Base-by-base conservation (phyloP, 192 early-diverging fungal genomes). In the Backusella tuberculispora region DNA sequence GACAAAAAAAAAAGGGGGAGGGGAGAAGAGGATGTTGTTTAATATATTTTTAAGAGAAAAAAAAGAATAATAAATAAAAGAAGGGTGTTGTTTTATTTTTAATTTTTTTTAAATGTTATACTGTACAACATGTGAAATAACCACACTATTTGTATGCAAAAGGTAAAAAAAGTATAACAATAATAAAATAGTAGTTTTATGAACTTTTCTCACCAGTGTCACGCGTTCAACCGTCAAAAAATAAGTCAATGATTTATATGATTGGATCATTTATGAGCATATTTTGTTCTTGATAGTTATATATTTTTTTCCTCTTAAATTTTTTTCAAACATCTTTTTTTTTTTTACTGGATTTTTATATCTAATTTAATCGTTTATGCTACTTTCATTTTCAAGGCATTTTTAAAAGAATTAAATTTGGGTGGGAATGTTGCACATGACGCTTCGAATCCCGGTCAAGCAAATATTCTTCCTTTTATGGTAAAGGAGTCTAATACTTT, bases 121-220 rank as follows among this genome's bases (percentile, higher is more conserved):
- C 17, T 66, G 65, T 66, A 66, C 37, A 66, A 66, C 65, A 66
- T 66, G 65, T 66, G 65, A 66, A 66, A 66, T 37, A 66, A 66
- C 65, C 65, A 66, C 65, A 66, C 65, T 53, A 53, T 53, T 53
- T 53, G 19, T 19, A 66, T n/a, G 19, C 29, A 65, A 53, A 15
- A 53, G 9, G 21, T 53, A 53, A 7, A 53, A 53, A 15, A 53
- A 19, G 21, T 53, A 53, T 15, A 53, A 53, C 19, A 19, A 53
- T 10, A 17, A 9, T 21, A 21, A 19, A 9, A 17, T 17, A 53
- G 50, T 21, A 53, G 50, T 53, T 53, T 53, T 21, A 21, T 53
- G 3, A 53, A 53, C 50, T 53, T 53, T 53, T 53, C 50, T 53
- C 50, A 53, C 53, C 53, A 60, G 53, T 60, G 53, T 60, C 53